Evolutionary conservation across 2,329 filamentous ascomycete species (phyloP).

Genomic region (Alternaria conjuncta): DNA sequence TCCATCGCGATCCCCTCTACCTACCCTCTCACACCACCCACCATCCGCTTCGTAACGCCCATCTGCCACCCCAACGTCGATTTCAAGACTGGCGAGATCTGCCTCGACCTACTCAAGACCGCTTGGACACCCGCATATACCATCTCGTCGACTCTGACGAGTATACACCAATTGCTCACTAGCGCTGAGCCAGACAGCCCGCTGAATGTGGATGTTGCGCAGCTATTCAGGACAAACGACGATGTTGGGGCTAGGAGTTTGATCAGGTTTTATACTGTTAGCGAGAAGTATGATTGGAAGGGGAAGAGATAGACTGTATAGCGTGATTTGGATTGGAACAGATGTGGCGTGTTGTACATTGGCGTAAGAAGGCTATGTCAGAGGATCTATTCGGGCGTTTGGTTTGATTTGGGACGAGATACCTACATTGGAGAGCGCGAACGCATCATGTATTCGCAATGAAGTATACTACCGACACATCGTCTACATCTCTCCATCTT

Average conservation of each 20-base stretch:
- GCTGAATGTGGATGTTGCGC: constrained; percentile 79
- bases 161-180: constrained; percentile 72
- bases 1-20: constrained; percentile 74
- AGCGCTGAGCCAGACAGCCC: constrained; percentile 76
- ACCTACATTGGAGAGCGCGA: not conserved
- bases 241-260: constrained; percentile 70
- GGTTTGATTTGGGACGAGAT: not conserved
- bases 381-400: constrained; percentile 1
- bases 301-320: not conserved
- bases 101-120: constrained; percentile 80
- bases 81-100: constrained; percentile 81
- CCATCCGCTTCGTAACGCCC: constrained; percentile 74
- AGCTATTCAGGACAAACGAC: constrained; percentile 72
- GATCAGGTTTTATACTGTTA: constrained; percentile 73
- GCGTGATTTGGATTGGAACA: not conserved
- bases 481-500: not conserved
- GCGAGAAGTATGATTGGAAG: constrained; percentile 53
- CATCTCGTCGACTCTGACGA: constrained; percentile 74
- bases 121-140: constrained; percentile 88
- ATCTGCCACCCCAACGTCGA: constrained; percentile 52
- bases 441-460: not conserved
- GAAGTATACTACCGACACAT: not conserved
- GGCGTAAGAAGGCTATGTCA: not conserved
- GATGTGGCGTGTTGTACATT: not conserved
- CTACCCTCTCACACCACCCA: constrained; percentile 81